phyloP scores from a whole-genome alignment of 768 basidiomycete species.

The Termitomyces sp. region DNA sequence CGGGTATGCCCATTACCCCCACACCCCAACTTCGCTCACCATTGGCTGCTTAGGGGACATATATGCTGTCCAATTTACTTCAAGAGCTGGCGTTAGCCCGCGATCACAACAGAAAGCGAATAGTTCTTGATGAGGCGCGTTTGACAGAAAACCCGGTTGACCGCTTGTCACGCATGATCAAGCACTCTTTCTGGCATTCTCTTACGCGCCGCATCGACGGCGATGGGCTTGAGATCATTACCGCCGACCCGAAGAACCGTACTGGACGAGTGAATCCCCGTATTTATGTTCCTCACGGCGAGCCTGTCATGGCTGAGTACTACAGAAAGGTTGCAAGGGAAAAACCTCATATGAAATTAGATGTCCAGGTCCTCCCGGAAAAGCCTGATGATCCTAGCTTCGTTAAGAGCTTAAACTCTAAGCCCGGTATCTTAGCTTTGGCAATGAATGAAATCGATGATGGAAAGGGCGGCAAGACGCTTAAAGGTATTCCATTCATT shows the following conservation, averaged over 20 bases:
- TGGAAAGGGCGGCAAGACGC: slow-evolving; percentile 68
- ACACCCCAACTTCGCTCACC: slow-evolving; percentile 6
- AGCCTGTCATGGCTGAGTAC: slow-evolving; percentile 93
- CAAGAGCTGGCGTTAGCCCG: slow-evolving; percentile 97
- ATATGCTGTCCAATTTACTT: slow-evolving; percentile 98
- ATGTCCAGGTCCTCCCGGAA: slow-evolving; percentile 86
- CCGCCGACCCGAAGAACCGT: slow-evolving; percentile 97
- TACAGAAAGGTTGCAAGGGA: slow-evolving; percentile 87
- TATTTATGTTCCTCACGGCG: slow-evolving; percentile 93
- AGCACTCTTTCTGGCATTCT: slow-evolving; percentile 97
- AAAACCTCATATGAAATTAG: slow-evolving; percentile 91
- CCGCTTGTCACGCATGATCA: slow-evolving; percentile 95
- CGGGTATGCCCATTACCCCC: slow-evolving; percentile 47
- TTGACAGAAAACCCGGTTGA: slow-evolving; percentile 97
- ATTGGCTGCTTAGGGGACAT: slow-evolving; percentile 70
- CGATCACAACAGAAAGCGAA: slow-evolving; percentile 92
- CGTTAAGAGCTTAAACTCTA: slow-evolving; percentile 90
- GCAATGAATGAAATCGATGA: slow-evolving; percentile 94
- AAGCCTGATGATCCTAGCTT: slow-evolving; percentile 85
- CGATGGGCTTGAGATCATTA: slow-evolving; percentile 95
- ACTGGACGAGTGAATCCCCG: slow-evolving; percentile 86
- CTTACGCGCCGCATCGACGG: slow-evolving; percentile 96
- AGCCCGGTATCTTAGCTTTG: slow-evolving; percentile 90
- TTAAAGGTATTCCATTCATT: slow-evolving; percentile 95
- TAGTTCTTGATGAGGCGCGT: slow-evolving; percentile 98